These are phyloP conservation scores for Dioszegia aurantiaca DNA, from an alignment of 768 basidiomycete genomes.

Conservation along the genomic window DNA sequence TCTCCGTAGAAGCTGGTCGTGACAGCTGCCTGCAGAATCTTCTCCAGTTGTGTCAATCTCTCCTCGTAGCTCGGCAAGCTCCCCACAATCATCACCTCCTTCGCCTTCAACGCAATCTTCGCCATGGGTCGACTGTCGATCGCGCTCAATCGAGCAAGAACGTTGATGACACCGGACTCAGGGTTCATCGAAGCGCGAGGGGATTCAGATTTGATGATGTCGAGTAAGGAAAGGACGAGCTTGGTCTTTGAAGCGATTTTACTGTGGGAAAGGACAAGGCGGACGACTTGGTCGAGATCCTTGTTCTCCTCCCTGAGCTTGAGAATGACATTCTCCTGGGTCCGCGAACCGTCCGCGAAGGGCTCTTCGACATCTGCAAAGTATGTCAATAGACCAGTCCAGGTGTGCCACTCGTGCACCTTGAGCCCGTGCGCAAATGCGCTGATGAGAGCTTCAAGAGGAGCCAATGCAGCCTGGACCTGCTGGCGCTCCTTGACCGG, in stretches of 20 bases:
- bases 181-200: conserved; percentile 64
- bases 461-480: conserved; percentile 69
- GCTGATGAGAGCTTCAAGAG: conserved; percentile 72
- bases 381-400: conserved; percentile 71
- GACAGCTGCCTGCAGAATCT: conserved; percentile 82
- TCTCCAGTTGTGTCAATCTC: conserved; percentile 87
- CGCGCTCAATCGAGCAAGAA: conserved; percentile 74
- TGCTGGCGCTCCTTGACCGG: conserved; percentile 74
- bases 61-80: conserved; percentile 98
- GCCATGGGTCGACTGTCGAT: conserved; percentile 94
- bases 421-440: conserved; percentile 78
- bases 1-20: conserved; percentile 87
- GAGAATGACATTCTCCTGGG: conserved; percentile 84
- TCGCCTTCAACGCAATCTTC: conserved; percentile 85
- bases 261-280: conserved; percentile 88
- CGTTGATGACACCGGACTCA: conserved; percentile 71
- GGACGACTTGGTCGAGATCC: conserved; percentile 82
- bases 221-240: conserved; percentile 77
- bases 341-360: conserved; percentile 71
- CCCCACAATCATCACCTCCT: conserved; percentile 91
- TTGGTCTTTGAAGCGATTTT: conserved; percentile 91
- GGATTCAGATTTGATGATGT: conserved; percentile 80
- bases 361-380: conserved; percentile 86
- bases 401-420: conserved; percentile 68
- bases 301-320: conserved; percentile 87